Evolutionary conservation across 2,329 filamentous ascomycete genomes (phyloP).

Genomic region (Phaeosphaeriaceae sp.): DNA sequence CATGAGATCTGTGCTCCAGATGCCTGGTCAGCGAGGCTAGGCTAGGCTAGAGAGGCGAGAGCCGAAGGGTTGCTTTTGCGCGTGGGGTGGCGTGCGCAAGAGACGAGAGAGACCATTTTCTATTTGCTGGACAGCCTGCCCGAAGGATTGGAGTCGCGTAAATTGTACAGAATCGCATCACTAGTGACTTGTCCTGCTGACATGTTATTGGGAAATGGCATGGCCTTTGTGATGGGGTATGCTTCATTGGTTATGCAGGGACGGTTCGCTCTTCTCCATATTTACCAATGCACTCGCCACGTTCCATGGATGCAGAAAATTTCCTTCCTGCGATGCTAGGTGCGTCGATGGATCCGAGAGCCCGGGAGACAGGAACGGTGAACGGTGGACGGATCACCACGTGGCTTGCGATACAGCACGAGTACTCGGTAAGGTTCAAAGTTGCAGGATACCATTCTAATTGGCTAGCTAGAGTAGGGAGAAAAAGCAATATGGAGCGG

Average conservation of each 20-base stretch:
- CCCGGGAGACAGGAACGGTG: constrained; percentile 17
- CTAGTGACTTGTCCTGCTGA: neutral
- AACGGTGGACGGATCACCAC: constrained; percentile 10
- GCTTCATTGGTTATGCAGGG: constrained; percentile 5
- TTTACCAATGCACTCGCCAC: constrained; percentile 2
- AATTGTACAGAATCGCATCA: neutral
- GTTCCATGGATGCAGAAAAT: constrained; percentile 19
- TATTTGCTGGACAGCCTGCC: neutral
- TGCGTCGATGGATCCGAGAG: constrained; percentile 16
- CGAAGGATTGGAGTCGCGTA: constrained; percentile 7
- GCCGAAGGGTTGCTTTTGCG: constrained; percentile 30
- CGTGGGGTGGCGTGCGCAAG: constrained; percentile 3
- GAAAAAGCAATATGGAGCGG: constrained; percentile 13
- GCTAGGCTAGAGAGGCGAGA: constrained; percentile 30
- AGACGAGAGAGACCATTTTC: neutral
- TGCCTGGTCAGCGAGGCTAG: neutral
- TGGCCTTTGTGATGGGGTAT: neutral
- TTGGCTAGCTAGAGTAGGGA: constrained; percentile 25
- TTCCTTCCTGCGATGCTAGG: constrained; percentile 11
- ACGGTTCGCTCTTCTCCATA: neutral
- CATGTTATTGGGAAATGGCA: too few relatives aligned
- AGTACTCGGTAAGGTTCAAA: constrained; percentile 8
- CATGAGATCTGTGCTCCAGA: constrained; percentile 16
- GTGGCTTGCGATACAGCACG: neutral
- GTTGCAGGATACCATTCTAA: constrained; percentile 17